These are phyloP conservation scores for Camellia granthamiana DNA, from an alignment of 148 eudicot species.

Conservation along the genomic window DNA sequence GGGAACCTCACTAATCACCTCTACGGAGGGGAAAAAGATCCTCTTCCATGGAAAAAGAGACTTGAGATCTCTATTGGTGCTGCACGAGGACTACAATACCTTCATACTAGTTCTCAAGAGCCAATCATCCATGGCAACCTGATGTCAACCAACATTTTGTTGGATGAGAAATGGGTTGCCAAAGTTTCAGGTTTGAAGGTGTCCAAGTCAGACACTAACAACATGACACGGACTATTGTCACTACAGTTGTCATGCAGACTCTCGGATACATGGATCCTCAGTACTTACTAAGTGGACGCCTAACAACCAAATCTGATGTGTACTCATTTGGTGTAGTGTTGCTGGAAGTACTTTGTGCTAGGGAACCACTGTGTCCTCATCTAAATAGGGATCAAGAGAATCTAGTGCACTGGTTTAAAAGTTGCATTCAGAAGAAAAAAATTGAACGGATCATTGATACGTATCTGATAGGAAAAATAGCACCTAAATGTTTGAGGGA, in stretches of 20 bases:
- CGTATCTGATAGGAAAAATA: conserved; percentile 16
- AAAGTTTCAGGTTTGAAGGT: conserved; percentile 9
- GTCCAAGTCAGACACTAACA: background rate
- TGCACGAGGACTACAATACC: conserved; percentile 20
- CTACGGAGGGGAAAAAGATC: background rate
- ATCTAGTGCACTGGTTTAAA: conserved; percentile 17
- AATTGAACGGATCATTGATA: conserved; percentile 14
- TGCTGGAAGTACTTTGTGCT: conserved; percentile 20
- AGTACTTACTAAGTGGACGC: background rate
- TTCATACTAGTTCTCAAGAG: conserved; percentile 13
- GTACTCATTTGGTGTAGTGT: conserved; percentile 25
- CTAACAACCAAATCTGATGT: conserved; percentile 24
- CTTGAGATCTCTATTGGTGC: conserved; percentile 18
- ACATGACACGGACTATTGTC: background rate
- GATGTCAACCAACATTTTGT: conserved; percentile 14
- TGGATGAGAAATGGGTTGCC: conserved; percentile 21
- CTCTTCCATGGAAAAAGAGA: conserved; percentile 23
- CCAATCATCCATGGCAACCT: conserved; percentile 16
- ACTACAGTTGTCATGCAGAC: background rate
- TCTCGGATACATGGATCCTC: conserved; percentile 20
- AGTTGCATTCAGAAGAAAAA: background rate
- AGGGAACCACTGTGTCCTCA: background rate
- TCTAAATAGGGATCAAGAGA: background rate
- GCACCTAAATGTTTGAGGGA: conserved; percentile 20
- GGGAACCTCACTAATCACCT: conserved; percentile 8